Conservation (phyloP, 768 basidiomycete species). For the Botryobasidium botryosum region DNA sequence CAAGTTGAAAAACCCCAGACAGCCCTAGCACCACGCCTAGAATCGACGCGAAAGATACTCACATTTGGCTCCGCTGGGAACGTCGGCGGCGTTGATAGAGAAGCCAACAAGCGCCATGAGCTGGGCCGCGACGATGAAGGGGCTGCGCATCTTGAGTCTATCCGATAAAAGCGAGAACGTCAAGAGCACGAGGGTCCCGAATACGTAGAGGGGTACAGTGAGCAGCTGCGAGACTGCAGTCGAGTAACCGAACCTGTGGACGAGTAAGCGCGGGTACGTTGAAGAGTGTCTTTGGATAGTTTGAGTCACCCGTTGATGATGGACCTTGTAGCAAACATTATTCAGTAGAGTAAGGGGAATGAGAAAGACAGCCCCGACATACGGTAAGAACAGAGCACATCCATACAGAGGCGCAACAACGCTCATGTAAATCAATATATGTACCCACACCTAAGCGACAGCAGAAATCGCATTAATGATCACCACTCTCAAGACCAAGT, state of each 20-base stretch:
- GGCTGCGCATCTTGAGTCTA: slow-evolving; percentile 33
- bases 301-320: slow-evolving; percentile 35
- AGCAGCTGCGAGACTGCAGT: slow-evolving; percentile 43
- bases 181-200: slow-evolving; percentile 38
- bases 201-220: slow-evolving; percentile 48
- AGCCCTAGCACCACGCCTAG: no score
- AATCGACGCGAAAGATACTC: no score
- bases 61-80: slow-evolving; percentile 37
- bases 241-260: slow-evolving; percentile 38
- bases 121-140: slow-evolving; percentile 39
- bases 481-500: no score
- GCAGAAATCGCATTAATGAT: no score
- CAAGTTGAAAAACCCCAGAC: no score
- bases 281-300: background rate
- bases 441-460: slow-evolving; percentile 28
- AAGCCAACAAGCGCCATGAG: slow-evolving; percentile 40
- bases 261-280: slow-evolving; percentile 2
- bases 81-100: slow-evolving; percentile 46
- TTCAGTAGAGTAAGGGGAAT: background rate
- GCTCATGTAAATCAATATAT: slow-evolving; percentile 42
- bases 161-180: slow-evolving; percentile 43
- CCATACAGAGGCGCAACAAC: slow-evolving; percentile 44
- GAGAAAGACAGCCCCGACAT: slow-evolving; percentile 17
- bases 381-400: slow-evolving; percentile 56
- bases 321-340: slow-evolving; percentile 25